Conservation (phyloP, 768 basidiomycete species). For the Tricholoma sp. region DNA sequence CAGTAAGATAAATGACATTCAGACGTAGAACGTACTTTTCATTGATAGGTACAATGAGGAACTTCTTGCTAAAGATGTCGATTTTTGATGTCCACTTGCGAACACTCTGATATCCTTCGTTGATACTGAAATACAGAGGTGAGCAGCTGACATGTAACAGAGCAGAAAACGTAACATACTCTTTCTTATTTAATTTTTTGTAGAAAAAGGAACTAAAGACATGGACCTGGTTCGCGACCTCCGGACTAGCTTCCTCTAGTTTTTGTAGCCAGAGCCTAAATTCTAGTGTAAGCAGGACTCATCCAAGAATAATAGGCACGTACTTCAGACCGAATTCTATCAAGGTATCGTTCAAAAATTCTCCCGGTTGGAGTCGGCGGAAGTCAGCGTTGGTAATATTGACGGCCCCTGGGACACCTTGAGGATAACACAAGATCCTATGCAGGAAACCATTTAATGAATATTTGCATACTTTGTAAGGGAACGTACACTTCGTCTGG, state of each 20-base stretch:
- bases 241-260: constrained; percentile 49
- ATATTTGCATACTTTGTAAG: no score
- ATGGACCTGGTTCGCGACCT: constrained; percentile 69
- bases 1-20: not conserved
- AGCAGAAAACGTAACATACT: constrained; percentile 31
- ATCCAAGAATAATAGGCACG: constrained; percentile 19
- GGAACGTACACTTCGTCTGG: constrained; percentile 61
- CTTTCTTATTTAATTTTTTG: constrained; percentile 80
- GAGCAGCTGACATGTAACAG: not conserved
- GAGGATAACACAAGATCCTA: constrained; percentile 78
- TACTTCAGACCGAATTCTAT: constrained; percentile 96
- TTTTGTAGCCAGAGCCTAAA: constrained; percentile 66
- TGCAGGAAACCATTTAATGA: not conserved
- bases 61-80: constrained; percentile 87
- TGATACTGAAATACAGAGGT: constrained; percentile 25
- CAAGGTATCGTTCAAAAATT: constrained; percentile 93
- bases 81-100: constrained; percentile 92
- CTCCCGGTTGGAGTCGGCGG: constrained; percentile 65
- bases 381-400: constrained; percentile 80
- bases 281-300: not conserved
- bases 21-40: constrained; percentile 64
- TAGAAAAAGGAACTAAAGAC: constrained; percentile 99
- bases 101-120: constrained; percentile 78
- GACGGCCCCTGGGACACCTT: constrained; percentile 64
- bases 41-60: constrained; percentile 93